Base-by-base conservation (phyloP, 768 basidiomycete genomes). In the Podaxis sp. region DNA sequence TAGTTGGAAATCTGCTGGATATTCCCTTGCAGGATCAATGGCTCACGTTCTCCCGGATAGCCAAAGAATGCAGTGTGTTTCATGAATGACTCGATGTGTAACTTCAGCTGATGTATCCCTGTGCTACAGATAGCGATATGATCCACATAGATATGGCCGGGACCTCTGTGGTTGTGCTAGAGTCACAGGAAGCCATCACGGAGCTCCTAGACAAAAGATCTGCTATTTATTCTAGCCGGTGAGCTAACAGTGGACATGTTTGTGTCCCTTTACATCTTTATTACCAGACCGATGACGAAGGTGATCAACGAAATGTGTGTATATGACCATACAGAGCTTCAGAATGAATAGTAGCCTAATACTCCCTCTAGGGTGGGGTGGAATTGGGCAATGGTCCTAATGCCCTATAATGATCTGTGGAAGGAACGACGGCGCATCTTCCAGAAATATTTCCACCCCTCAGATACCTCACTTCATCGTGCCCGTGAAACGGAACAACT, bases 1-100 rank as follows among this genome's bases (percentile, higher is more conserved):
- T 83, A 4, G 30, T 83, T 36, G 80, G 78, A 1, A 83, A 83
- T 62, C 66, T 81, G 17, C 68, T 79, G 1, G 75, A 79, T 48
- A 71, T 82, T 67, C 81, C 82, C 20, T 69, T 74, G 3, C 60
- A 68, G 37, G 74, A 73, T n/a, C 74, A 76, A 30, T 83, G 82
- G 80, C 65, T 79, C 58, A 72, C 76, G 28, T 81, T 77, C 63
- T 36, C 71, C 3, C 64, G 74, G 50, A 81, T 80, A 81, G 76
- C 73, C n/a, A 67, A 73, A 52, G 72, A 78, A 72, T 81, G 75
- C 46, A 73, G 82, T 72, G 52, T 8, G 65, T 13, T 8, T 30
- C 17, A 46, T 17, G 28, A 33, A 33, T 33, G 10, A 33, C 33
- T 33, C 8, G 33, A 10, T 33, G 33, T 1, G 10, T 10, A 33